Conservation (phyloP, 805 yeast genomes). For the Debaryomyces castellii region DNA sequence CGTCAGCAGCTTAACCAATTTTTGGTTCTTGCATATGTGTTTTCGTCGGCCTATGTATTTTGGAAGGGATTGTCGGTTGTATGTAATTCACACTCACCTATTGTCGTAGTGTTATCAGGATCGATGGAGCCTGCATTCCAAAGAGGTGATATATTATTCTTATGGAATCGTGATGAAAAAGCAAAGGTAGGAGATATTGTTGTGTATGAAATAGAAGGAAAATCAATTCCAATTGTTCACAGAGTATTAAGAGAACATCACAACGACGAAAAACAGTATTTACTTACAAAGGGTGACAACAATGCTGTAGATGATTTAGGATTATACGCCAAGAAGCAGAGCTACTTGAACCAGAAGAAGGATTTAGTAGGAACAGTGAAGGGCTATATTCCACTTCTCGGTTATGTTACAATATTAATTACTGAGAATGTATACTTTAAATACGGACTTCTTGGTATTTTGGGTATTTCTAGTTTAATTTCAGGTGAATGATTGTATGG, state of each 20-base stretch:
- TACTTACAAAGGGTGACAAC: slow-evolving; percentile 95
- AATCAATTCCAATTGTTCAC: slow-evolving; percentile 94
- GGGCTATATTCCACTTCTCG: slow-evolving; percentile 85
- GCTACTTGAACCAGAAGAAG: slow-evolving; percentile 68
- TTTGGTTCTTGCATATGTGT: slow-evolving; percentile 71
- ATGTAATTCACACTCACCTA: slow-evolving; percentile 85
- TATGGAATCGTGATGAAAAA: slow-evolving; percentile 77
- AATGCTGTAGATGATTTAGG: slow-evolving; percentile 89
- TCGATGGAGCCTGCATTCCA: slow-evolving; percentile 99
- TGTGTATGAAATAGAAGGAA: slow-evolving; percentile 79
- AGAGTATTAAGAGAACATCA: slow-evolving; percentile 88
- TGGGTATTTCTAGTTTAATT: slow-evolving; percentile 70
- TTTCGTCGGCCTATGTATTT: slow-evolving; percentile 85
- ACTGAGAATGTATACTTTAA: slow-evolving; percentile 87
- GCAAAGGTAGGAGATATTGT: slow-evolving; percentile 89
- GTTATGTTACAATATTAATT: slow-evolving; percentile 86
- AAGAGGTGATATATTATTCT: slow-evolving; percentile 88
- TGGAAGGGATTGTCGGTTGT: slow-evolving; percentile 82
- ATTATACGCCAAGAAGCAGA: slow-evolving; percentile 73
- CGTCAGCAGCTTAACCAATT: slow-evolving; percentile 63
- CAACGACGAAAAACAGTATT: slow-evolving; percentile 54
- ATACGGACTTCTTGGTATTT: slow-evolving; percentile 68
- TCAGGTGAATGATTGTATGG: slow-evolving; percentile 18
- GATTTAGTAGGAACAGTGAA: slow-evolving; percentile 92
- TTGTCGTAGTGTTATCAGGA: slow-evolving; percentile 95